phyloP scores from a whole-genome alignment of 805 yeast genomes.

The Sugiyamaella chiloensis region DNA sequence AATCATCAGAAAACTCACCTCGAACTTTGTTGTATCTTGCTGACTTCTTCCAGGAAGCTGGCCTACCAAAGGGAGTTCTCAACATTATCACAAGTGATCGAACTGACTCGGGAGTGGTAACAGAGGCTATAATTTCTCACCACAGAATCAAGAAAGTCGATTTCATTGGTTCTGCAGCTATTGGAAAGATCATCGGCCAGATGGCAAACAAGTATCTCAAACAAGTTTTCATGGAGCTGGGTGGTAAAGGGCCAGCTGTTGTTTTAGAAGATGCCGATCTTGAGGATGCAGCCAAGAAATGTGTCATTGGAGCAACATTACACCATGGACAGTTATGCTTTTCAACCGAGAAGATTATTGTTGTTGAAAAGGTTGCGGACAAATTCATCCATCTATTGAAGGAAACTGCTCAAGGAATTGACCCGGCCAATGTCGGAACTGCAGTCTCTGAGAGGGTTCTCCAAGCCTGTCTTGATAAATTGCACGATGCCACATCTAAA shows the following conservation, averaged over 20 bases:
- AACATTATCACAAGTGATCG: constrained; percentile 47
- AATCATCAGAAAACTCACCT: constrained; percentile 80
- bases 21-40: constrained; percentile 67
- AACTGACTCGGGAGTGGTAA: constrained; percentile 47
- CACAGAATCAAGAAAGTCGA: constrained; percentile 74
- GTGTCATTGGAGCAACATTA: constrained; percentile 66
- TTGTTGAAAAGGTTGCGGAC: constrained; percentile 67
- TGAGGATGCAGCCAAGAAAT: constrained; percentile 53
- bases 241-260: constrained; percentile 82
- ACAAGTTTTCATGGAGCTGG: constrained; percentile 79
- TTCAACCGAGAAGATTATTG: constrained; percentile 77
- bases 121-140: constrained; percentile 70
- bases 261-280: constrained; percentile 70
- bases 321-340: constrained; percentile 86
- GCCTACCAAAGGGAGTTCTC: constrained; percentile 77
- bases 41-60: constrained; percentile 64
- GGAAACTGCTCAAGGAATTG: constrained; percentile 50
- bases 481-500: constrained; percentile 60
- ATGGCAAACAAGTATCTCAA: constrained; percentile 68
- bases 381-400: constrained; percentile 53
- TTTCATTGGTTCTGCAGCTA: constrained; percentile 82
- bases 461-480: constrained; percentile 2
- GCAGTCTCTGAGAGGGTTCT: constrained; percentile 48
- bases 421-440: constrained; percentile 72
- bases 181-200: constrained; percentile 70